Evolutionary conservation across 768 basidiomycete genomes (phyloP), one percentile per base, ranked within the genome.

Genomic region (Cystobasidium ongulense): DNA sequence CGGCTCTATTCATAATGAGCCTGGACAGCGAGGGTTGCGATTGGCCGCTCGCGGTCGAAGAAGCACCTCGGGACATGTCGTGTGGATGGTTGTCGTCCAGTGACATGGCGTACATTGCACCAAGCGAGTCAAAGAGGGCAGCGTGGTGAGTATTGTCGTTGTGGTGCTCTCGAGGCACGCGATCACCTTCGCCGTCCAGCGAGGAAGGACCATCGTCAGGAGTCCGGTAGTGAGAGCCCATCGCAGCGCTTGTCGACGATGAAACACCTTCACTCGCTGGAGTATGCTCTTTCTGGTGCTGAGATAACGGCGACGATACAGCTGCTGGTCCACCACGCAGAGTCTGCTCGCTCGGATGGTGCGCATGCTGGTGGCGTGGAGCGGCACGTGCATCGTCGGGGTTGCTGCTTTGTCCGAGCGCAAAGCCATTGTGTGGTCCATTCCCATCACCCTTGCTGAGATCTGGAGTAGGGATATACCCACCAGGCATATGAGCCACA

Each of bases 41-140:
- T 7, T 71, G 23, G 15, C 46, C 46, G 21, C 10, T 36, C 1
- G 43, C 65, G 17, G 38, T 18, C 18, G 68, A 29, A 23, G 52
- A 29, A 23, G 52, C 35, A 21, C 52, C 68, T 57, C 68, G 31
- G 4, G 36, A 50, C 46, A 50, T 35, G 29, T 59, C 57, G 21
- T 59, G 57, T 27, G 25, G 57, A 31, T 59, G 25, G 15, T 11
- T 17, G 31, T 71, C 68, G 2, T 46, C 50, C 25, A 71, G 31
- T 13, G 68, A 57, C 27, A 71, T 21, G 2, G 68, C 68, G 39
- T 57, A 71, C 15, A 71, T 35, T 18, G 68, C 68, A 18, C 3
- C 68, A 57, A 53, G 68, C 35, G 59, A 53, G 25, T 71, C 68
- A n/a, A 23, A 57, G 38, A 71, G 54, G 1, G 54, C 68, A 27